Conservation (phyloP, 31 red algal species). For the Bonnemaisonia californica region DNA sequence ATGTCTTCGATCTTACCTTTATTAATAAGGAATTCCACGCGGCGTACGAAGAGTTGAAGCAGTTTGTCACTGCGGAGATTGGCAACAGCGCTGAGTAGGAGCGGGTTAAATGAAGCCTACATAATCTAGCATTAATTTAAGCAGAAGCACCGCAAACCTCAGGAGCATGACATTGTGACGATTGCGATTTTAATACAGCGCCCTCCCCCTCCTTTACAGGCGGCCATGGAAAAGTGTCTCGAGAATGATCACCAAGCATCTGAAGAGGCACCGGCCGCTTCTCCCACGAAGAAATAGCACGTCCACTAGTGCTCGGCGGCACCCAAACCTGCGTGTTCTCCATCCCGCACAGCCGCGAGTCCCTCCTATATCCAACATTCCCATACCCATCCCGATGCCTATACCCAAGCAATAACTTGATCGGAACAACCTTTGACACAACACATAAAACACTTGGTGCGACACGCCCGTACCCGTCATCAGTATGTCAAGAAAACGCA, state of each 20-base stretch:
- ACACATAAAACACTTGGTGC: constrained; percentile 33
- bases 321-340: constrained; percentile 47
- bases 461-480: constrained; percentile 21
- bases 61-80: constrained; percentile 35
- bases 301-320: constrained; percentile 48
- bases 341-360: constrained; percentile 15
- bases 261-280: constrained; percentile 42
- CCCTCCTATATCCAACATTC: constrained; percentile 27
- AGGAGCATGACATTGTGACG: background rate
- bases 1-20: constrained; percentile 82
- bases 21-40: constrained; percentile 76
- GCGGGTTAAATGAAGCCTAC: too few relatives aligned
- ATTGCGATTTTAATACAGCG: background rate
- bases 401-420: constrained; percentile 30
- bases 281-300: constrained; percentile 40
- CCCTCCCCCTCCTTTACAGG: background rate
- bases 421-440: constrained; percentile 51
- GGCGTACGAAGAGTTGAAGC: constrained; percentile 66
- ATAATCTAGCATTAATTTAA: too few relatives aligned
- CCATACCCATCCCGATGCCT: constrained; percentile 42
- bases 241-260: constrained; percentile 11
- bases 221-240: constrained; percentile 4
- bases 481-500: constrained; percentile 4
- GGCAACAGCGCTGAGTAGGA: background rate
- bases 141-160: too few relatives aligned